Conservation (phyloP, 73 alveolate species). For the Tetrahymena elliotti region DNA sequence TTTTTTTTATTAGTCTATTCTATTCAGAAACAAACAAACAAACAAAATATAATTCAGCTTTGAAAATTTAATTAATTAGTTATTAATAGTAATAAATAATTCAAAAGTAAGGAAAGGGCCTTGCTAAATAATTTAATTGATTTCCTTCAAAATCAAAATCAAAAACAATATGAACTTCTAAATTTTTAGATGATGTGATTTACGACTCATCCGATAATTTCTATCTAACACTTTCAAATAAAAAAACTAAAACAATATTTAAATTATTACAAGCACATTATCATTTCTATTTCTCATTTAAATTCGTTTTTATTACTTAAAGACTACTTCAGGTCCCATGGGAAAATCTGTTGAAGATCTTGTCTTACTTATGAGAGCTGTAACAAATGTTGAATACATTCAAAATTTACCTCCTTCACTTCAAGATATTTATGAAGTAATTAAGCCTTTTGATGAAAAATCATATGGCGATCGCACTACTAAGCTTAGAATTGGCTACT, state of each 20-base stretch:
- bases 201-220: background rate
- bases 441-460: background rate
- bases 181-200: background rate
- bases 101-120: background rate
- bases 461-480: background rate
- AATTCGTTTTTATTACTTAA: background rate
- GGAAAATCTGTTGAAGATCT: conserved; percentile 28
- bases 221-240: background rate
- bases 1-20: background rate
- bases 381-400: background rate
- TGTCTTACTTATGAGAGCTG: background rate
- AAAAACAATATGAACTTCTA: background rate
- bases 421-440: background rate
- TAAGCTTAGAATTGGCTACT: background rate
- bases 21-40: background rate
- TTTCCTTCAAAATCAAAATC: background rate
- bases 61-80: background rate
- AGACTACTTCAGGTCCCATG: conserved; percentile 21
- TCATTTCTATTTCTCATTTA: background rate
- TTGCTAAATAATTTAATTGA: too few species aligned
- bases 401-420: background rate
- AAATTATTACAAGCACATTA: too few species aligned
- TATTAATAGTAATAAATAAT: background rate
- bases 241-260: too few species aligned
- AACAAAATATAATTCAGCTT: too few species aligned